A percentile compares a stretch with the other conserved stretches of the same genome.
Evolutionary conservation across 306 rosid genomes (phyloP).

Genomic region (Gastrolobium villosum): DNA sequence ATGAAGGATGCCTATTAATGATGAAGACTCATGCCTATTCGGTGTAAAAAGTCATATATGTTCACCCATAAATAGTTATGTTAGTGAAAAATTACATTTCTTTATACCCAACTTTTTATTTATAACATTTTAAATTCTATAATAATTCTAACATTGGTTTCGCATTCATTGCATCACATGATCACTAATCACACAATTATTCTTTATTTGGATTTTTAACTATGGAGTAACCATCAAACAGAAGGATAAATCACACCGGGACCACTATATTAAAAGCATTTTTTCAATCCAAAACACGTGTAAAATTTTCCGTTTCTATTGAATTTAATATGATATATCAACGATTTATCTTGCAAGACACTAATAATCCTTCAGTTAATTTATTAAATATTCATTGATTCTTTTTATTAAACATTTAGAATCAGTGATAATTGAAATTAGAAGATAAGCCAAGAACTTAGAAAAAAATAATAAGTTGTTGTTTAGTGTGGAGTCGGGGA

Average conservation of each 20-base stretch:
- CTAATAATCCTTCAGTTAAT: not conserved
- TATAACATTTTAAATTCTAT: no score
- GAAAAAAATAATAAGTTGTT: not conserved
- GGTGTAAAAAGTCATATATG: no score
- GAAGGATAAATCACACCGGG: not conserved
- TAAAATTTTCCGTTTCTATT: not conserved
- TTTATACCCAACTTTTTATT: no score
- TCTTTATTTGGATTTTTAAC: not conserved
- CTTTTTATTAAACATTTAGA: not conserved
- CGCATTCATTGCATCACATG: conserved; percentile 2
- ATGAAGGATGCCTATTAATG: no score
- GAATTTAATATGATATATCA: no score
- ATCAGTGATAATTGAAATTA: no score
- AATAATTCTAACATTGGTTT: not conserved
- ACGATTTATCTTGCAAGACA: no score
- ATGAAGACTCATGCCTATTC: no score
- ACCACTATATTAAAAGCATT: not conserved
- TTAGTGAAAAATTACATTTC: no score
- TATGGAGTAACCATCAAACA: not conserved
- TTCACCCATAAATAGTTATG: no score
- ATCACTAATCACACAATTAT: not conserved
- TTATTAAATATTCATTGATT: not conserved
- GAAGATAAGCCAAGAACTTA: no score
- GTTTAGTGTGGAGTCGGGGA: not conserved
- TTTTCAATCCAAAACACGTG: not conserved